Percentiles rank a stretch among this genome's conserved stretches.
Evolutionary conservation across 2,329 filamentous ascomycete genomes (phyloP).

Genomic region (Ascochyta lentis): DNA sequence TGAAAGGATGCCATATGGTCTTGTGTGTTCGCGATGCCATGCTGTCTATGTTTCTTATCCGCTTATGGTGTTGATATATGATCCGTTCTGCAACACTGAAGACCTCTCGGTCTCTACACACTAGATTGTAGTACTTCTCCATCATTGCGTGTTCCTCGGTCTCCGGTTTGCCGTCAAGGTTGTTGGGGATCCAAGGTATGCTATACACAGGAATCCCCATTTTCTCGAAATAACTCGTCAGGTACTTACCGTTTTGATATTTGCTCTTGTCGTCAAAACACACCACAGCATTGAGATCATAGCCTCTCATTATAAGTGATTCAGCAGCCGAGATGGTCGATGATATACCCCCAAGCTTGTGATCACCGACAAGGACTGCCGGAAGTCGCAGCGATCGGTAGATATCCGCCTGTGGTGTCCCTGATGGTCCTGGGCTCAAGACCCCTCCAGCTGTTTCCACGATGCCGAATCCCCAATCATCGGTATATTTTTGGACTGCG

Average conservation of each 20-base stretch:
- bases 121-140: slow-evolving; percentile 65
- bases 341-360: slow-evolving; percentile 78
- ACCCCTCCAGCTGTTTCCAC: slow-evolving; percentile 85
- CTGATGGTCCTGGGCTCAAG: slow-evolving; percentile 78
- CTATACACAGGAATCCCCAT: slow-evolving; percentile 63
- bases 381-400: slow-evolving; percentile 78
- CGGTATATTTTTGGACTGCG: not conserved
- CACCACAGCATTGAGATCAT: slow-evolving; percentile 74
- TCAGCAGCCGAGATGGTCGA: slow-evolving; percentile 82
- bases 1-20: slow-evolving; percentile 85
- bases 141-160: slow-evolving; percentile 64
- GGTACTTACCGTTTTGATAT: slow-evolving; percentile 73
- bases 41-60: slow-evolving; percentile 65
- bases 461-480: slow-evolving; percentile 56
- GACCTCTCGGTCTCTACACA: slow-evolving; percentile 50
- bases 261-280: slow-evolving; percentile 69
- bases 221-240: slow-evolving; percentile 70
- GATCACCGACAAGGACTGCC: slow-evolving; percentile 75
- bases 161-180: slow-evolving; percentile 37
- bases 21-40: slow-evolving; percentile 65
- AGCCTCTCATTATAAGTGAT: slow-evolving; percentile 77
- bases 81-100: slow-evolving; percentile 60
- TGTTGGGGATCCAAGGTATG: slow-evolving; percentile 64
- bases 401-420: slow-evolving; percentile 77
- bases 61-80: slow-evolving; percentile 59